Evolutionary conservation across 306 rosid genomes (phyloP).

Genomic region (Astragalus membranaceus): DNA sequence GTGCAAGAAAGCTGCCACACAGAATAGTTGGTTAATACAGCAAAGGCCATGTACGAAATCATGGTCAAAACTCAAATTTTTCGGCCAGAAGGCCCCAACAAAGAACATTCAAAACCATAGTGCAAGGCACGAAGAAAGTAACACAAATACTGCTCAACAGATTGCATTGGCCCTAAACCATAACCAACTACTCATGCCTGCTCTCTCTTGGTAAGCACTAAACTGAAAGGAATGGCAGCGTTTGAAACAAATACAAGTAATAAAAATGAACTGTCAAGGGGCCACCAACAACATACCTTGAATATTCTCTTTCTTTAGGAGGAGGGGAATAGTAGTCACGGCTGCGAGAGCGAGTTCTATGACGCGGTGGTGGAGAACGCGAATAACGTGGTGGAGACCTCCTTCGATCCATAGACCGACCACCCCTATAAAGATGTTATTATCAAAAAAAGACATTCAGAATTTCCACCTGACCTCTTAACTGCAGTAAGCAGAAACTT

Average conservation of each 20-base stretch:
- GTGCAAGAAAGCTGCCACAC: not conserved
- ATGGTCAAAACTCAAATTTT: not conserved
- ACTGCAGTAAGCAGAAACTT: not conserved
- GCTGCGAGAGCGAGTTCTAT: constrained; percentile 65
- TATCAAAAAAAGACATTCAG: constrained; percentile 6
- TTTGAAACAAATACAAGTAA: not conserved
- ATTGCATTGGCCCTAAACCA: not conserved
- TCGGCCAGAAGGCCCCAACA: not conserved
- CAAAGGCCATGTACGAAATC: not conserved
- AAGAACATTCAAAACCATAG: not conserved
- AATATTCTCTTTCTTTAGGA: constrained; percentile 61
- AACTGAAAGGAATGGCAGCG: not conserved
- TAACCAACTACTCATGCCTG: not conserved
- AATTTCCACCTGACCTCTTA: no score
- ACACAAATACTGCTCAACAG: not conserved
- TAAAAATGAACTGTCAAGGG: not conserved
- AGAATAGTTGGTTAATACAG: not conserved
- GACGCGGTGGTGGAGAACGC: constrained; percentile 75
- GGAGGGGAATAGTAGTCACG: constrained; percentile 66
- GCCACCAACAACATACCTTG: constrained; percentile 44
- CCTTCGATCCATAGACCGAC: constrained; percentile 58
- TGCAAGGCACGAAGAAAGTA: not conserved
- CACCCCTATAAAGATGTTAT: constrained; percentile 30
- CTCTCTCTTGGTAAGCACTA: not conserved
- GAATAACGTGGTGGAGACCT: constrained; percentile 83